Evolutionary conservation across 2,329 filamentous ascomycete species (phyloP), one percentile per base, ranked within the genome.

Genomic region (Epichloe typhina): DNA sequence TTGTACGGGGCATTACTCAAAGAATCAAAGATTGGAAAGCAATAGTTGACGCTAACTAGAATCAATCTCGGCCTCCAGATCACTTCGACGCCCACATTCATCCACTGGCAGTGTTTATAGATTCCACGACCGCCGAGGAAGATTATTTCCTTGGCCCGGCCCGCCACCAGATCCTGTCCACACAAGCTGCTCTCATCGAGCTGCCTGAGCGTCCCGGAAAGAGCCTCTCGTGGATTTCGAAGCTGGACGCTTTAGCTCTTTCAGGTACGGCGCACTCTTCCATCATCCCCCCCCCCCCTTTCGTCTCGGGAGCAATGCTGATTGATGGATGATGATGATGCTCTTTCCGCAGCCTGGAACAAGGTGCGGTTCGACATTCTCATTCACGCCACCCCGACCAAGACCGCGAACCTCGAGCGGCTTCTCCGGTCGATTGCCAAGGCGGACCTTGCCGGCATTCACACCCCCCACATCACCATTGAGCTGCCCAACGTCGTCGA

Each of bases 401-500:
- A 84, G 19, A 83, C 86, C 2, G 89, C 87, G 11, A 85, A 83
- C 47, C 64, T 96, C 33, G 78, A 88, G 47, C 77, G 88, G 50
- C 73, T 96, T 35, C 75, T 98, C 4, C 77, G 78, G 53, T 95
- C 89, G 4, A 73, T 98, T 26, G 73, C 77, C 54, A 70, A 72
- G 7, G 88, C 87, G 5, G 88, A 96, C 62, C 91, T 89, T 62
- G 76, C 80, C 45, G 83, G 84, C 0, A 72, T 84, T 41, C 71
- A 76, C 1, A 69, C 77, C 90, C 90, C 90, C 3, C 82, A 85
- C 54, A 71, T 98, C 45, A 95, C 86, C 2, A 81, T 97, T 47
- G 90, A 97, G 62, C 73, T 98, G 7, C 88, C 90, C 0, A 70
- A 79, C 31, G 69, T 79, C 33, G 70, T 90, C 17, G 88, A 95